These are phyloP conservation scores for Porphyrellus cyaneotinctus DNA, from an alignment of 768 basidiomycete species.

Conservation along the genomic window DNA sequence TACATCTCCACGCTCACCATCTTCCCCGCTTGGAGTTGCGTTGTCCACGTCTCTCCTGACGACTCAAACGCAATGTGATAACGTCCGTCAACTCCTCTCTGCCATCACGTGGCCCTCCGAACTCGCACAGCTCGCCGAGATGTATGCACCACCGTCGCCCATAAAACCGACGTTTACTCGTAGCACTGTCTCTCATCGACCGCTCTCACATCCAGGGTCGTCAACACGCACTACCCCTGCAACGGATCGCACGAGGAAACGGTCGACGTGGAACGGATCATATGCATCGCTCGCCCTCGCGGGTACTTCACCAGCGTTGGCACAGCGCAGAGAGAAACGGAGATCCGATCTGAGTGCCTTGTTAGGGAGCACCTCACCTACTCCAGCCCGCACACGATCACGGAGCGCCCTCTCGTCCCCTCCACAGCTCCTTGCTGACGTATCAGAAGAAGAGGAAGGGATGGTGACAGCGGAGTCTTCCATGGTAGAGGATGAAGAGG, in stretches of 20 bases:
- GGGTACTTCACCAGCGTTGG: constrained; percentile 40
- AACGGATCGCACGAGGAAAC: constrained; percentile 41
- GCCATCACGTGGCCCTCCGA: constrained; percentile 71
- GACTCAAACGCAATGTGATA: constrained; percentile 78
- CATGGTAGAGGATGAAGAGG: constrained; percentile 19
- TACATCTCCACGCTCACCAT: constrained; percentile 32
- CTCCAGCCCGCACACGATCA: constrained; percentile 26
- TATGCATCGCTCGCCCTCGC: constrained; percentile 49
- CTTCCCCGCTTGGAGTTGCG: constrained; percentile 53
- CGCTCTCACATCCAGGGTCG: constrained; percentile 42
- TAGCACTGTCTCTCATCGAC: constrained; percentile 34
- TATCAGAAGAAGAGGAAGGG: constrained; percentile 40
- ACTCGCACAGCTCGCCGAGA: constrained; percentile 75
- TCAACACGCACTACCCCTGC: constrained; percentile 14
- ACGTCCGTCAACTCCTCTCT: constrained; percentile 71
- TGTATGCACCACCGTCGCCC: constrained; percentile 84
- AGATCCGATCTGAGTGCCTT: constrained; percentile 52
- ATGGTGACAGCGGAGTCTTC: constrained; percentile 21
- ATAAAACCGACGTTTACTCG: constrained; percentile 23
- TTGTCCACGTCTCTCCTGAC: constrained; percentile 71
- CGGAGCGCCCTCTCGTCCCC: constrained; percentile 42
- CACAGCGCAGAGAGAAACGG: constrained; percentile 48
- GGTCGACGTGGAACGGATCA: constrained; percentile 74
- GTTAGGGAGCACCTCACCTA: constrained; percentile 32
- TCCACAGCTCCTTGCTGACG: constrained; percentile 30